Percentiles rank a stretch among this genome's conserved stretches.
Evolutionary conservation across 2,329 filamentous ascomycete species (phyloP).

Genomic region (Verticillium zaregamsianum): DNA sequence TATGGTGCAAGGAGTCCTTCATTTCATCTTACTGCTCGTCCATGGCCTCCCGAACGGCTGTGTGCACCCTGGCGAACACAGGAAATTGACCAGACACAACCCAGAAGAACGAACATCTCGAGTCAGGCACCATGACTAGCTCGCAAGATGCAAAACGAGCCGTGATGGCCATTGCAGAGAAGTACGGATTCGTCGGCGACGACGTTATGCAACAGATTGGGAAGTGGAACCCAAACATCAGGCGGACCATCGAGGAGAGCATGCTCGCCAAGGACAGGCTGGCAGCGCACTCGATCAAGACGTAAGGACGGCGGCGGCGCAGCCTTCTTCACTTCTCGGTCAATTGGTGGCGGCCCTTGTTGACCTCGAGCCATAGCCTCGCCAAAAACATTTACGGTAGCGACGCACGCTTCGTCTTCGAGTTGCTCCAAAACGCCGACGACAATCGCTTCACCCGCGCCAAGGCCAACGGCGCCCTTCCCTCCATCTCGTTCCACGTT

Average conservation of each 20-base stretch:
- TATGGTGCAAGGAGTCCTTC: background rate
- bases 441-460: conserved; percentile 38
- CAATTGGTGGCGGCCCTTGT: background rate
- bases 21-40: background rate
- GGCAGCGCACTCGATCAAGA: conserved; percentile 2
- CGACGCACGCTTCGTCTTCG: conserved; percentile 44
- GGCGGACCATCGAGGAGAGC: background rate
- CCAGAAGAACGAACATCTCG: background rate
- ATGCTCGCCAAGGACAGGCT: background rate
- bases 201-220: background rate
- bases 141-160: background rate
- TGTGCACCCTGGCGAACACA: background rate
- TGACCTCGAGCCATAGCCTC: conserved; percentile 22
- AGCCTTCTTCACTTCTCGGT: background rate
- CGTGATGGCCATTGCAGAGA: background rate
- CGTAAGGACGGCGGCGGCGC: background rate
- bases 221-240: background rate
- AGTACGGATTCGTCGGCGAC: background rate
- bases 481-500: conserved; percentile 30
- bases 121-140: background rate
- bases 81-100: background rate
- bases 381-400: conserved; percentile 37
- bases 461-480: conserved; percentile 11
- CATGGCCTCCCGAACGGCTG: background rate
- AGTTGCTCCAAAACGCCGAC: conserved; percentile 52